These are phyloP conservation scores for Solanum hybrid DNA, from an alignment of 305 asterid species.

Conservation along the genomic window DNA sequence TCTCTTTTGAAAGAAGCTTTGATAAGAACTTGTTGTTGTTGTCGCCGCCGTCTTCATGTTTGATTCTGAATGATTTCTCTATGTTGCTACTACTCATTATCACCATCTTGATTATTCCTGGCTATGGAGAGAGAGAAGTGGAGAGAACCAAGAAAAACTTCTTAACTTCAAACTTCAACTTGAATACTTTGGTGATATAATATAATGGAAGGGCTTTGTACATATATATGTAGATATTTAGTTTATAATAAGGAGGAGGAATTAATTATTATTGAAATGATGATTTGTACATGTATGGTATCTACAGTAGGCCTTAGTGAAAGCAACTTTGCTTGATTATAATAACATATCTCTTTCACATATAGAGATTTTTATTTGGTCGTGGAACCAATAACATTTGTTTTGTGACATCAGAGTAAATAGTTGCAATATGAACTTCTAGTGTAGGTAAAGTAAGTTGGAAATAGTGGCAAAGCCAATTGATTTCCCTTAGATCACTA, in stretches of 20 bases:
- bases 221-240: neutral
- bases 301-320: neutral
- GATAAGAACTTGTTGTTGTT: conserved; percentile 20
- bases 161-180: neutral
- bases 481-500: neutral
- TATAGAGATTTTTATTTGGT: neutral
- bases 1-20: conserved; percentile 45
- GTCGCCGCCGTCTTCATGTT: conserved; percentile 17
- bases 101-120: conserved; percentile 9
- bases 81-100: neutral
- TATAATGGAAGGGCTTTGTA: neutral
- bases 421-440: neutral
- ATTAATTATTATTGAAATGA: neutral
- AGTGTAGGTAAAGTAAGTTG: neutral
- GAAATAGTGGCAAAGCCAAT: neutral
- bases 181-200: neutral
- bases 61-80: conserved; percentile 37
- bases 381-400: neutral
- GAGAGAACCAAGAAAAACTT: neutral
- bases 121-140: neutral
- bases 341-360: neutral
- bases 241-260: neutral
- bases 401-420: neutral
- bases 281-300: neutral
- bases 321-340: neutral